These are phyloP conservation scores for Populus pruinosa DNA, from an alignment of 345 rosid genomes.

Conservation along the genomic window DNA sequence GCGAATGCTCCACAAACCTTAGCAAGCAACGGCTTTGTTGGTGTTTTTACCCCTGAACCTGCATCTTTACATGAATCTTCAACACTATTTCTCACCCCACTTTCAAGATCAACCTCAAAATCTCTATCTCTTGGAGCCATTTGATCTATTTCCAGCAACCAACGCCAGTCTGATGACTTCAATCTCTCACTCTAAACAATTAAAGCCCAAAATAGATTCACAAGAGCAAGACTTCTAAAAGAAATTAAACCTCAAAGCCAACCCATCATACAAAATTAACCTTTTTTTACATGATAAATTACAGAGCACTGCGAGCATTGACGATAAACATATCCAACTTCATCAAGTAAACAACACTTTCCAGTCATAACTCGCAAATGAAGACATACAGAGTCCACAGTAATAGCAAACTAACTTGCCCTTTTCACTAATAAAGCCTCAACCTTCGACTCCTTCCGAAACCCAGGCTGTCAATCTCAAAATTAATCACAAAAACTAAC, in stretches of 20 bases:
- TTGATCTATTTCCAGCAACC: slow-evolving; percentile 2
- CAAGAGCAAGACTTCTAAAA: not conserved
- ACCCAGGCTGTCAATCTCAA: slow-evolving; percentile 1
- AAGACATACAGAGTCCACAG: not conserved
- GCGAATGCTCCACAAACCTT: slow-evolving; percentile 26
- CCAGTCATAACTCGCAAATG: not conserved
- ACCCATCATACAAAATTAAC: not conserved
- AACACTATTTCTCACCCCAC: slow-evolving; percentile 37
- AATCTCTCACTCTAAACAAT: not conserved
- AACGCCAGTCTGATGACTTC: not conserved
- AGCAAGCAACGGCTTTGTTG: slow-evolving; percentile 17
- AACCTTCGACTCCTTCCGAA: not conserved
- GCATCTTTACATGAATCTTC: slow-evolving; percentile 32
- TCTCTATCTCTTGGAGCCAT: slow-evolving; percentile 22
- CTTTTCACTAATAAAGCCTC: not conserved
- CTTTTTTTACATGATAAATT: not conserved
- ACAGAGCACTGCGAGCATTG: not conserved
- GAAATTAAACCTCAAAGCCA: not conserved
- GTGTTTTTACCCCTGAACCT: slow-evolving; percentile 21
- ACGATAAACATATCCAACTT: slow-evolving; percentile 5
- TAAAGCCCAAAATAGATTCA: slow-evolving; percentile 1
- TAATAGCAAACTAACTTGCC: not conserved
- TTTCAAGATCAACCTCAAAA: slow-evolving; percentile 68
- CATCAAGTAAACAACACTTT: slow-evolving; percentile 11
- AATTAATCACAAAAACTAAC: not conserved